Base-by-base conservation (phyloP, 2,329 filamentous ascomycete species). In the Ophiostoma pallidulum region DNA sequence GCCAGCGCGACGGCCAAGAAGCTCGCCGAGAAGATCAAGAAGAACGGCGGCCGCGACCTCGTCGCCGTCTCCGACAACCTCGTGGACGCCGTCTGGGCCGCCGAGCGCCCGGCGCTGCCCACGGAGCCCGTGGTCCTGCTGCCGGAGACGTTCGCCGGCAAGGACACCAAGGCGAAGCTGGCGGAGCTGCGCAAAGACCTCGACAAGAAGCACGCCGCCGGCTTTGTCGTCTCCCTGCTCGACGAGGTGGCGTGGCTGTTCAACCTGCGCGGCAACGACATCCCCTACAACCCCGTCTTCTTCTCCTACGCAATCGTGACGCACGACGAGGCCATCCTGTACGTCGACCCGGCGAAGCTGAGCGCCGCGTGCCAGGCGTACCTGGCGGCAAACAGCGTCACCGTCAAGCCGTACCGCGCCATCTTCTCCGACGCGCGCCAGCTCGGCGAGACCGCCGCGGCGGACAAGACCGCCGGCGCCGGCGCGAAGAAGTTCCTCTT, bases 211-310 rank as follows among this genome's bases (percentile, higher is more conserved):
- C 92, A 92, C 61, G 84, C 82, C 6, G 77, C 82, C 16, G 91
- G 87, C 1, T 88, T 97, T 57, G 80, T 97, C 41, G 79, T 97
- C 39, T 96, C 90, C 6, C 90, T 94, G 82, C 78, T 98, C 37
- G 92, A 98, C 59, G 92, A 98, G 66, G 80, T 96, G 58, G 92
- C 92, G 10, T 98, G 92, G 92, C 74, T 98, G n/a, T 96, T 96
- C 71, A 98, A 98, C 66, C 70, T 98, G 41, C 82, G 92, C 57
- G 92, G 92, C 57, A 92, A 77, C 63, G 92, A 97, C 62, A 97
- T 98, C 55, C 87, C 89, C 0, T 98, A 92, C 70, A 98, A 98
- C 62, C 92, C 92, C 0, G 92, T 98, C 42, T 97, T 98, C 72
- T 97, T 97, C 67, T 92, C 91, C 14, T 98, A 97, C 60, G 91